Evolutionary conservation across 805 yeast genomes (phyloP).

Genomic region (Tanozyma kutaoensis): DNA sequence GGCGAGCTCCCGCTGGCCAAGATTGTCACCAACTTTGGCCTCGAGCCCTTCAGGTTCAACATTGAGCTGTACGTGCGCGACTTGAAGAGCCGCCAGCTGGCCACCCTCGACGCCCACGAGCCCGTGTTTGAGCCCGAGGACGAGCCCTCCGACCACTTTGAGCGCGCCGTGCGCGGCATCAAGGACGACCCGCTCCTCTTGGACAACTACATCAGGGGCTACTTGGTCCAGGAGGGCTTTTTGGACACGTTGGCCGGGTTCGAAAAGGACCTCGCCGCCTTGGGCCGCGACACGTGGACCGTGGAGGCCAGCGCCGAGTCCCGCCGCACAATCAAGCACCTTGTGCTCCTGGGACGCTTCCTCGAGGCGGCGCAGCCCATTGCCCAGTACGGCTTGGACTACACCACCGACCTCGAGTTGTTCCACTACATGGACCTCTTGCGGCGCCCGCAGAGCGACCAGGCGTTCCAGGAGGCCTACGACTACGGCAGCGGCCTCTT

Average conservation of each 20-base stretch:
- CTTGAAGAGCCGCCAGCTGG: constrained; percentile 21
- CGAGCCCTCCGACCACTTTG: too few species aligned
- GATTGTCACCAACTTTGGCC: constrained; percentile 43
- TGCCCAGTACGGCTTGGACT: constrained; percentile 1
- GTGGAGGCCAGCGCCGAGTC: constrained; percentile 1
- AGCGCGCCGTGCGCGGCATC: constrained; percentile 10
- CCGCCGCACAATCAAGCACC: not conserved
- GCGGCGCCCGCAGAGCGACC: constrained; percentile 4
- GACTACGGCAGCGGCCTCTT: constrained; percentile 3
- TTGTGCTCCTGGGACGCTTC: constrained; percentile 2
- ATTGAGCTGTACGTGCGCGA: constrained; percentile 37
- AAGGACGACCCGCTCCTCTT: constrained; percentile 15
- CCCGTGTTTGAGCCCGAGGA: not conserved
- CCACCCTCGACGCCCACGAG: constrained; percentile 7
- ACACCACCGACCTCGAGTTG: constrained; percentile 13
- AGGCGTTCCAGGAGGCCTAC: constrained; percentile 1
- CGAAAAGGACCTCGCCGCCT: constrained; percentile 14
- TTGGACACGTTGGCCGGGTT: constrained; percentile 21
- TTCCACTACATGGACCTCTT: constrained; percentile 12
- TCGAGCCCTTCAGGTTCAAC: constrained; percentile 45
- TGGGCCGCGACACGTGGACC: constrained; percentile 6
- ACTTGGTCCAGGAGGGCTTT: constrained; percentile 25
- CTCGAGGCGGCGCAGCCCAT: constrained; percentile 2
- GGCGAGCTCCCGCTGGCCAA: constrained; percentile 5
- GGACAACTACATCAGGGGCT: constrained; percentile 21